Evolutionary conservation across 2,329 filamentous ascomycete genomes (phyloP).

Genomic region (Talaromyces islandicus): DNA sequence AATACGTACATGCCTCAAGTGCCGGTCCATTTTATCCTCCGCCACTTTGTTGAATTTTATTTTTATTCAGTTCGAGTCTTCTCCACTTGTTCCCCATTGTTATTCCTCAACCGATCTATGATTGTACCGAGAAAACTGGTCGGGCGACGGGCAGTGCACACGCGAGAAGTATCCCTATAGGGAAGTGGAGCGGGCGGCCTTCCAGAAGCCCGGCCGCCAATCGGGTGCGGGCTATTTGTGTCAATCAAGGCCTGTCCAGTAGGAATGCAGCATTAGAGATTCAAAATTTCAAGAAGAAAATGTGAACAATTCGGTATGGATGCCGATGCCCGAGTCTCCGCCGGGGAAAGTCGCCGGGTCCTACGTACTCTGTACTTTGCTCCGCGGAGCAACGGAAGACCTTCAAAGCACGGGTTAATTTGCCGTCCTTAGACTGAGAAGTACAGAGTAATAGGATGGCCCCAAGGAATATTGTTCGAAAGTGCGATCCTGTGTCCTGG

Average conservation of each 20-base stretch:
- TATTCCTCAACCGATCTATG: background rate
- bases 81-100: background rate
- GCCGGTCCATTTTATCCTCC: too few relatives aligned
- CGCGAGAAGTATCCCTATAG: slow-evolving; percentile 6
- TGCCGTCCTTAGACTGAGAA: too few relatives aligned
- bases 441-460: too few relatives aligned
- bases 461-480: too few relatives aligned
- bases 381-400: background rate
- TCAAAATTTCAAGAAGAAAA: too few relatives aligned
- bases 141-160: too few relatives aligned
- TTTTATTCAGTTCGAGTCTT: background rate
- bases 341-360: background rate
- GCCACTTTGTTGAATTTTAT: background rate
- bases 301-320: too few relatives aligned
- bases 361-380: background rate
- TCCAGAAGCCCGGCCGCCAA: background rate
- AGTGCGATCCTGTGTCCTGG: background rate
- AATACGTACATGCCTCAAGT: background rate
- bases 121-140: too few relatives aligned
- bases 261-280: background rate
- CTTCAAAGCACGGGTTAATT: too few relatives aligned
- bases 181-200: background rate
- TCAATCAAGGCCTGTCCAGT: background rate
- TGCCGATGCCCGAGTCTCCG: background rate
- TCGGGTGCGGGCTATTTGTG: background rate